These are phyloP conservation scores for Usnea hakonensis DNA, from an alignment of 495 filamentous ascomycete species.

Conservation along the genomic window DNA sequence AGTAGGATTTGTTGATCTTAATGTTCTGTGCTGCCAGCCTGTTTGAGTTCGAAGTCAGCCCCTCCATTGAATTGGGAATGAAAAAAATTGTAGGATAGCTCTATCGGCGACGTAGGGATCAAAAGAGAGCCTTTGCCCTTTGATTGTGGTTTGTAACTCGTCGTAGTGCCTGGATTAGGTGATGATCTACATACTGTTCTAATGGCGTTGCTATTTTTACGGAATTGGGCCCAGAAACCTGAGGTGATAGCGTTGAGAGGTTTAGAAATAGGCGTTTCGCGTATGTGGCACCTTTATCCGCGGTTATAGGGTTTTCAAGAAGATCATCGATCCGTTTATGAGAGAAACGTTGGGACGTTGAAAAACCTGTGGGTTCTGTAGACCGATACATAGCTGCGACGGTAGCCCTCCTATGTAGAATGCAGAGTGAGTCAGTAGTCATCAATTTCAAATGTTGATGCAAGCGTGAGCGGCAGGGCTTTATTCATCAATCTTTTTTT, in stretches of 20 bases:
- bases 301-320: conserved; percentile 54
- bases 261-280: conserved; percentile 73
- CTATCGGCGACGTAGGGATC: no score
- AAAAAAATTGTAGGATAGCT: neutral
- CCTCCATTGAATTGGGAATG: neutral
- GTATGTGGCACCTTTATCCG: conserved; percentile 74
- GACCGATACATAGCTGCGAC: conserved; percentile 50
- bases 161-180: no score
- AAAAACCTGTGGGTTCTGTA: conserved; percentile 20
- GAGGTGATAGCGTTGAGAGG: conserved; percentile 77
- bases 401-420: conserved; percentile 52
- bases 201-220: conserved; percentile 83
- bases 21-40: conserved; percentile 68
- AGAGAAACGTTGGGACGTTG: conserved; percentile 46
- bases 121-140: no score
- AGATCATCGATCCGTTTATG: conserved; percentile 67
- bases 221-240: conserved; percentile 84
- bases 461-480: neutral
- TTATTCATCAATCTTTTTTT: neutral
- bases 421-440: no score
- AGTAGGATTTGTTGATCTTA: conserved; percentile 74
- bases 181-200: conserved; percentile 10
- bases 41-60: neutral
- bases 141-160: neutral
- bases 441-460: no score